Evolutionary conservation across 2,329 filamentous ascomycete genomes (phyloP), one percentile per base, ranked within the genome.

Genomic region (Aspergillus pseudoviridinutans): DNA sequence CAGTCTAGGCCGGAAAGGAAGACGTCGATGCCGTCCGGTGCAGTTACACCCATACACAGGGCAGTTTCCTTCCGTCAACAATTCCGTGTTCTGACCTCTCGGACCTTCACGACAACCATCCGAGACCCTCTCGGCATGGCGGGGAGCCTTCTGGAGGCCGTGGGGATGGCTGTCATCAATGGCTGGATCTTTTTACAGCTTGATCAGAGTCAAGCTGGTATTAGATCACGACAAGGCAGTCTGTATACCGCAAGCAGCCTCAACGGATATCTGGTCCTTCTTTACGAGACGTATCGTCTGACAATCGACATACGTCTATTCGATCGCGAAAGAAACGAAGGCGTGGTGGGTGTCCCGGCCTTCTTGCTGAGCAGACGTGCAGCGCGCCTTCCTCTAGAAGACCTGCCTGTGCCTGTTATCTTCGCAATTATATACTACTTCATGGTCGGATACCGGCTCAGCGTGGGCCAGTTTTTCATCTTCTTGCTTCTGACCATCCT

Each of bases 91-190:
- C 74, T 92, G 22, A 91, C 88, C 0, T 78, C 83, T 28, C 81
- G 89, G 12, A 90, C 87, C 0, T 82, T 90, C 66, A 85, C 86
- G 52, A 86, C 87, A 1, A 92, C 89, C 0, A 84, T 87, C 56
- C 82, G 89, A n/a, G 89, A 93, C 65, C 88, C 89, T 0, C 84
- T 92, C 75, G 89, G 89, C 3, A 87, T 92, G 79, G 78, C 84
- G 14, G 87, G 88, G 0, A 87, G 87, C 55, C 76, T 92, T 2
- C 67, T 89, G 3, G 88, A 92, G 69, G 87, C 88, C 0, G 76
- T 89, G 6, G 76, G 82, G 1, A 91, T 92, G 86, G 86, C 84
- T 0, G 75, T 91, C 2, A 83, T 91, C 27, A 85, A 83, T 2
- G 89, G 89, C 0, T 91, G 89, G 78, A 85, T 91, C 32, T 92